These are phyloP conservation scores for Lachnellula hyalina DNA, from an alignment of 2,329 filamentous ascomycete genomes.

Conservation along the genomic window DNA sequence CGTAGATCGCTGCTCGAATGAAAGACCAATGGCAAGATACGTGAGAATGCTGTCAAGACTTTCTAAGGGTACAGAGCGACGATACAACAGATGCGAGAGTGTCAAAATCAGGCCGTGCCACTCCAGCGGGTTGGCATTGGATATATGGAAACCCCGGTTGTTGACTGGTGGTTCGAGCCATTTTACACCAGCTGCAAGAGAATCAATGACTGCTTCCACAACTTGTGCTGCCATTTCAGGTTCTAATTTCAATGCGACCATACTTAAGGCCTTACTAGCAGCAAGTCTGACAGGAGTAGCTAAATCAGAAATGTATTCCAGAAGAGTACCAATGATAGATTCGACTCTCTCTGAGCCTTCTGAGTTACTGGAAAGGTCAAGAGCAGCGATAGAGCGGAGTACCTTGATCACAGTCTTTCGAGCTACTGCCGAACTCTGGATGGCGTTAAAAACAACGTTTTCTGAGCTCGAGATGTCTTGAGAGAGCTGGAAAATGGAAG, in stretches of 20 bases:
- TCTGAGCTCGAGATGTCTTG: constrained; percentile 52
- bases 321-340: constrained; percentile 72
- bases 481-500: constrained; percentile 59
- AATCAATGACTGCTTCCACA: constrained; percentile 79
- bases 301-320: constrained; percentile 75
- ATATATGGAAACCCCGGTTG: constrained; percentile 46
- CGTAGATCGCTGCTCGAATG: constrained; percentile 82
- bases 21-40: constrained; percentile 70
- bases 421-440: constrained; percentile 70
- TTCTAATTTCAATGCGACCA: constrained; percentile 76
- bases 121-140: constrained; percentile 70
- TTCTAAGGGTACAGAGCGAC: constrained; percentile 65
- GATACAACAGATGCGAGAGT: constrained; percentile 79
- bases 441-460: constrained; percentile 43
- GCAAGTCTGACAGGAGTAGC: constrained; percentile 88
- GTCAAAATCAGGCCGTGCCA: constrained; percentile 94
- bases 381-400: constrained; percentile 66
- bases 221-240: constrained; percentile 79
- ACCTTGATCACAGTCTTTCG: constrained; percentile 82
- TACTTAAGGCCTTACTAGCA: constrained; percentile 86
- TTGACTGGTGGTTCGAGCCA: not conserved
- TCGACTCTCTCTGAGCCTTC: constrained; percentile 51
- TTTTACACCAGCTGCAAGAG: constrained; percentile 37
- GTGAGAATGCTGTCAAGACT: constrained; percentile 27
- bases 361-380: constrained; percentile 37